phyloP scores from a whole-genome alignment of 495 filamentous ascomycete species.

The Talaromyces trachyspermus region DNA sequence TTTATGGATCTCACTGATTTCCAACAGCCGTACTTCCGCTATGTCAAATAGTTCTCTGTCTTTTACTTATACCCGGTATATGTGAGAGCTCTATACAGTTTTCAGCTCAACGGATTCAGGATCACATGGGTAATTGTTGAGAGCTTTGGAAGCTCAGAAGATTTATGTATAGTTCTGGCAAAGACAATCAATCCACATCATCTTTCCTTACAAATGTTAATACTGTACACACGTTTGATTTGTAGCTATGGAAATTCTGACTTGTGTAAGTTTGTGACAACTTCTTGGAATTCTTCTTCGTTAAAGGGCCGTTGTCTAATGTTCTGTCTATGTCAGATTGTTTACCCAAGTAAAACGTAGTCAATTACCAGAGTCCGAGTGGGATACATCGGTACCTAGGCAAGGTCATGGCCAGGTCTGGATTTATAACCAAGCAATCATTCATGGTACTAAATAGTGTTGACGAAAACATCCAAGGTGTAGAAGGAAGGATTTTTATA shows the following conservation, averaged over 20 bases:
- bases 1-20: conserved; percentile 24
- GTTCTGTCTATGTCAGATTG: too few relatives aligned
- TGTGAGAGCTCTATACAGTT: not conserved
- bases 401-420: too few relatives aligned
- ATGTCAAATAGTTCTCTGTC: conserved; percentile 9
- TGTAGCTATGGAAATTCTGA: not conserved
- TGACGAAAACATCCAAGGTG: too few relatives aligned
- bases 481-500: too few relatives aligned
- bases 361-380: too few relatives aligned
- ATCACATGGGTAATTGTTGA: not conserved
- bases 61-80: not conserved
- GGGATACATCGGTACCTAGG: too few relatives aligned
- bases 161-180: too few relatives aligned
- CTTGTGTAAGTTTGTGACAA: not conserved
- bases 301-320: too few relatives aligned
- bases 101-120: not conserved
- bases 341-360: too few relatives aligned
- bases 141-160: not conserved
- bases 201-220: not conserved
- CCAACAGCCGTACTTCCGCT: conserved; percentile 20
- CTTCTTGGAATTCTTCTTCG: not conserved
- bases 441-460: too few relatives aligned
- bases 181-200: not conserved
- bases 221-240: not conserved
- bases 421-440: too few relatives aligned